These are phyloP conservation scores for Pisolithus orientalis DNA, from an alignment of 768 basidiomycete species.

Conservation along the genomic window DNA sequence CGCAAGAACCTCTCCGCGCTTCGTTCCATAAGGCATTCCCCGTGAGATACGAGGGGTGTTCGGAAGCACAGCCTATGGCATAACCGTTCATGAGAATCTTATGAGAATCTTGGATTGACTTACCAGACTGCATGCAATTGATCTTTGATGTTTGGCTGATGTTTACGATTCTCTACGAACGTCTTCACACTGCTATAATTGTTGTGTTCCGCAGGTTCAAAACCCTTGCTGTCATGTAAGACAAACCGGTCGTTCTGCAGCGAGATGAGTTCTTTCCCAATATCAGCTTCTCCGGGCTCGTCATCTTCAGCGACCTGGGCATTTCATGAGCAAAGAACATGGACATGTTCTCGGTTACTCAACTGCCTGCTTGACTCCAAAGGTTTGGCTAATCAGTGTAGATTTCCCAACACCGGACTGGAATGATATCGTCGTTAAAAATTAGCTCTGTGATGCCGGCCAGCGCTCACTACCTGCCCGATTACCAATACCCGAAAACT, in stretches of 20 bases:
- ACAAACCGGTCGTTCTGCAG: constrained; percentile 6
- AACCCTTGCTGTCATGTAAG: constrained; percentile 13
- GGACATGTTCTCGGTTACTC: neutral
- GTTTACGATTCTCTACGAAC: constrained; percentile 5
- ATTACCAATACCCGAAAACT: constrained; percentile 5
- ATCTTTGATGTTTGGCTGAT: neutral
- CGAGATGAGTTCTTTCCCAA: constrained; percentile 8
- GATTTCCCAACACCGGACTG: constrained; percentile 6
- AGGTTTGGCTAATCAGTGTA: neutral
- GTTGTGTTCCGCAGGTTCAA: constrained; percentile 6
- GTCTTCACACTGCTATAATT: constrained; percentile 1
- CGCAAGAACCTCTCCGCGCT: neutral
- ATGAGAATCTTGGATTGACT: neutral
- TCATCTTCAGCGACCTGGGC: neutral
- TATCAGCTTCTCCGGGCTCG: constrained; percentile 6
- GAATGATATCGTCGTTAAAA: neutral
- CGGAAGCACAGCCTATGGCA: constrained; percentile 1
- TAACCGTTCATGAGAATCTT: neutral
- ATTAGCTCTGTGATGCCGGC: neutral
- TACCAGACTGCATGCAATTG: constrained; percentile 13
- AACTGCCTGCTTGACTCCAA: neutral
- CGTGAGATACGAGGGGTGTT: neutral
- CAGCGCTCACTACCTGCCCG: constrained; percentile 1
- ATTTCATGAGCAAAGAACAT: neutral
- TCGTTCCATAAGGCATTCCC: neutral